Evolutionary conservation across 140 eudicot genomes (phyloP), one percentile per base, ranked within the genome.

Genomic region (Flaveria floridana): DNA sequence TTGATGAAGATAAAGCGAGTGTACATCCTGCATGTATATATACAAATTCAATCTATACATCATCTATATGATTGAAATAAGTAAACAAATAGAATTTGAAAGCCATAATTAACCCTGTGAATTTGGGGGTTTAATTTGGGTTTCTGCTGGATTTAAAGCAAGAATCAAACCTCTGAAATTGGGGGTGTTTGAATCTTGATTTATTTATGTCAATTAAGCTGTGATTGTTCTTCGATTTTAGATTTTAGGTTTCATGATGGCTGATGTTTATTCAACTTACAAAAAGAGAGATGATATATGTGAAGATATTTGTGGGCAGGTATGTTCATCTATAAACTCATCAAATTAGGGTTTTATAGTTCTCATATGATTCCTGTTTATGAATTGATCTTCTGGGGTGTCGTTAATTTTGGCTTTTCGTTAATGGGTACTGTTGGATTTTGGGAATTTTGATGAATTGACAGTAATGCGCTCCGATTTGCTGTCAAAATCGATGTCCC

Each of bases 221-320:
- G 41, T 34, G 41, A 34, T 34, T 34, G 41, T 65, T 70, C 20
- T 53, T 55, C 34, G 64, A 39, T 59, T 50, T 48, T 8, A n/a
- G 14, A 34, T 12, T 48, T 26, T 52, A 34, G 69, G 52, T 55
- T 71, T 69, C 37, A 82, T 84, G 88, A 72, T 77, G 78, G 65
- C 86, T 67, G 89, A 87, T 70, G 78, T 70, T 51, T 85, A 88
- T 85, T 88, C 82, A 68, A 72, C 70, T 79, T 85, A 84, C 67
- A 89, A 89, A 74, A 89, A 89, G 76, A 76, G 85, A 48, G 95
- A 89, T 78, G 95, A 86, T 84, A 56, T 80, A 14, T 86, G 91
- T 23, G 89, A 84, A 41, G 89, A 82, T 44, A 86, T 86, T 70
- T 86, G 91, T 73, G 91, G 89, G 19, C 86, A 83, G 90, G 87